phyloP scores from a whole-genome alignment of 768 basidiomycete genomes.

The Piloderma croceum region DNA sequence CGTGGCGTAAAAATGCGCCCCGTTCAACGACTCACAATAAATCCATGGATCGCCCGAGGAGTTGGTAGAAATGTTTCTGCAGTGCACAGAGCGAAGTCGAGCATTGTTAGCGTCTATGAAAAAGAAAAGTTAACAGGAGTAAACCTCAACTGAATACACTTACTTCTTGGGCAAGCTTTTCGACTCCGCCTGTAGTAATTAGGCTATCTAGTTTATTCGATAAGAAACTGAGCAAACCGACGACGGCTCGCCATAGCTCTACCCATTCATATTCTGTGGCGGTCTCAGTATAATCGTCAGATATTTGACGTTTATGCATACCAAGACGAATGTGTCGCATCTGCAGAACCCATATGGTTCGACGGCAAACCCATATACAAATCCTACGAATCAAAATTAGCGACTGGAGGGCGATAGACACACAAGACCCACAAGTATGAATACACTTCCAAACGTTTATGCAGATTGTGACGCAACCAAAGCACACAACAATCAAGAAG shows the following conservation, averaged over 20 bases:
- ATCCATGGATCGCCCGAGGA: slow-evolving; percentile 49
- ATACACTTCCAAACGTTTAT: slow-evolving; percentile 52
- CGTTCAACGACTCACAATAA: slow-evolving; percentile 45
- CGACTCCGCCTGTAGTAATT: slow-evolving; percentile 47
- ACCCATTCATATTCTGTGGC: slow-evolving; percentile 58
- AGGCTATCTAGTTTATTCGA: slow-evolving; percentile 49
- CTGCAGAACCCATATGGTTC: slow-evolving; percentile 53
- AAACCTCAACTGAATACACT: slow-evolving; percentile 10
- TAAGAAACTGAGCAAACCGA: slow-evolving; percentile 52
- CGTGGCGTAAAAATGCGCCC: neutral
- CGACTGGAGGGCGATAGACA: neutral
- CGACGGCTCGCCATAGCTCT: slow-evolving; percentile 55
- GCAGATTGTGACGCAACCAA: slow-evolving; percentile 67
- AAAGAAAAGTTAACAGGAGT: neutral
- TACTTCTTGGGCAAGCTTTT: slow-evolving; percentile 52
- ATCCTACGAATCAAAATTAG: slow-evolving; percentile 31
- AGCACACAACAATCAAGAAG: slow-evolving; percentile 64
- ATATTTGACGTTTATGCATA: too few species aligned
- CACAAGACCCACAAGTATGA: slow-evolving; percentile 46
- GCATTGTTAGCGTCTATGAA: slow-evolving; percentile 43
- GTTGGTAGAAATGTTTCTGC: slow-evolving; percentile 51
- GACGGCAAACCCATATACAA: slow-evolving; percentile 50
- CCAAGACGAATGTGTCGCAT: slow-evolving; percentile 49
- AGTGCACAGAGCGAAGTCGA: slow-evolving; percentile 47
- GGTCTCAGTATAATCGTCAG: too few species aligned